Evolutionary conservation across 352 stramenopile genomes (phyloP), one percentile per base, ranked within the genome.

Genomic region (Pythium sp.): DNA sequence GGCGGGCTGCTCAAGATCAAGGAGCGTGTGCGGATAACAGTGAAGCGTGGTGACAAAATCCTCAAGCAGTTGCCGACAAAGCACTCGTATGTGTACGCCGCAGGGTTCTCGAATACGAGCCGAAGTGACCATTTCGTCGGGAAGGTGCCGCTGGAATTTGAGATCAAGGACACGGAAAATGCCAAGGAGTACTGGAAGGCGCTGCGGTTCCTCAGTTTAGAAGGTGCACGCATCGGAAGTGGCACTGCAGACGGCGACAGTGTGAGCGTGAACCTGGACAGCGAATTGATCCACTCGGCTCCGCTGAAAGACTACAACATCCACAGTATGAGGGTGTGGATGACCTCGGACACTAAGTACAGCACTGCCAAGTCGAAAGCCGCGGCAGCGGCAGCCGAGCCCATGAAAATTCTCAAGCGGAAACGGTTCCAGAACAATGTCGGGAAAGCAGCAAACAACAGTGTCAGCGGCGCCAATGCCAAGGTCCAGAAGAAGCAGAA

Each of bases 121-220:
- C 78, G 77, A 58, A 84, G 74, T 56, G 81, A 86, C 18, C 75
- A 87, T 14, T 78, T 87, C 24, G 65, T 74, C 5, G 84, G 84
- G n/a, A 72, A 75, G 30, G 74, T 92, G 20, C 84, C 84, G 24
- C 69, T 94, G 3, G 74, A 80, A 18, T 92, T 90, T 46, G 43
- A 64, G 20, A 71, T 94, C 32, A 62, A 74, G 12, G 63, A 51
- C 51, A 61, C 68, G 5, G 77, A 90, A 1, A 68, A 82, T 61
- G 78, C 72, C 12, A 85, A 80, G 66, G 74, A 80, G n/a, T 94
- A 89, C 49, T 94, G 86, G 86, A 88, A 90, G 9, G 76, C 81
- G 3, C 67, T 94, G 34, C 77, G 79, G n/a, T 89, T 92, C 58
- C 71, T 94, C 51, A 89, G 80, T 43, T 62, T 92, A 2, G 85